phyloP scores from a whole-genome alignment of 352 stramenopile species.

The Phytophthora rubi region DNA sequence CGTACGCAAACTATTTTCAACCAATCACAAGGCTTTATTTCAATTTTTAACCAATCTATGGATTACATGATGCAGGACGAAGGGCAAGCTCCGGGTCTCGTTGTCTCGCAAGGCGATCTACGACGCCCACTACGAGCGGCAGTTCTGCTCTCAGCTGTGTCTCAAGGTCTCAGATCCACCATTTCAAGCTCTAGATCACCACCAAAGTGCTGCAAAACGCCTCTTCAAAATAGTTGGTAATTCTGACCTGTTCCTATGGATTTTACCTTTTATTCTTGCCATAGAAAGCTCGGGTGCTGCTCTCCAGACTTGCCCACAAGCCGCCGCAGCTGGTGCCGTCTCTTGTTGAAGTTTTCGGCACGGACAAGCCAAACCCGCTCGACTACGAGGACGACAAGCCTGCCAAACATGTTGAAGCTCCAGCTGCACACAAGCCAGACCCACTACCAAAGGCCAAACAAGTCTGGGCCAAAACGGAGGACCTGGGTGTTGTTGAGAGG shows the following conservation, averaged over 20 bases:
- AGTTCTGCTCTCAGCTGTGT: conserved; percentile 82
- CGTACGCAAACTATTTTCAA: conserved; percentile 40
- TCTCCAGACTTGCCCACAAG: conserved; percentile 73
- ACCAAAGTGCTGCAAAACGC: background rate
- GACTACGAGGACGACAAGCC: conserved; percentile 56
- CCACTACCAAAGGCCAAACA: conserved; percentile 54
- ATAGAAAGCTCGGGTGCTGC: conserved; percentile 76
- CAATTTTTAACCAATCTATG: conserved; percentile 17
- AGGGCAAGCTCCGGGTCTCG: conserved; percentile 77
- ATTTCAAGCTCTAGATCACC: background rate
- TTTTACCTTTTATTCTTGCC: no score
- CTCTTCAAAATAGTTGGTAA: background rate
- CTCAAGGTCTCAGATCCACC: conserved; percentile 47
- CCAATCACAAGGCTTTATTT: conserved; percentile 15
- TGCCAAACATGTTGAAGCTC: conserved; percentile 5
- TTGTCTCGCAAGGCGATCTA: conserved; percentile 81
- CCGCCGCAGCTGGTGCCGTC: conserved; percentile 86
- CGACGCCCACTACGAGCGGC: conserved; percentile 75
- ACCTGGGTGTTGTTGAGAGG: conserved; percentile 75
- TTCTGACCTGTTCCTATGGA: no score
- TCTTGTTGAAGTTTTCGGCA: conserved; percentile 81
- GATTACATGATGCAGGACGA: conserved; percentile 40
- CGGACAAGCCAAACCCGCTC: conserved; percentile 72
- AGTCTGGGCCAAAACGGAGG: conserved; percentile 78
- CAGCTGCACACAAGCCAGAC: conserved; percentile 9